phyloP scores from a whole-genome alignment of 805 yeast species.

The Yueomyces sinensis region DNA sequence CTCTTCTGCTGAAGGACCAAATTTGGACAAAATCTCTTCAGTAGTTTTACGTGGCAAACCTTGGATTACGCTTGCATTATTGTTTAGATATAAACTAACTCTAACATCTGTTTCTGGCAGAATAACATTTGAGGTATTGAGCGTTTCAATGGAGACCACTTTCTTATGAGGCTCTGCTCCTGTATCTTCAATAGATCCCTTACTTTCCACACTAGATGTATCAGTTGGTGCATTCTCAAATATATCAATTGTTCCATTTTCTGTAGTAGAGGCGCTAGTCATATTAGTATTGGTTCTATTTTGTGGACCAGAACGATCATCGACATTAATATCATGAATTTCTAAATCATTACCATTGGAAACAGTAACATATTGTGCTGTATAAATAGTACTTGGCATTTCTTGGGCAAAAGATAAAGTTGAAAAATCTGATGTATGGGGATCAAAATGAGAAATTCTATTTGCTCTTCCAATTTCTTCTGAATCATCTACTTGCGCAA shows the following conservation, averaged over 20 bases:
- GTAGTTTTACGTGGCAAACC: constrained; percentile 21
- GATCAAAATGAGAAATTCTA: constrained; percentile 1
- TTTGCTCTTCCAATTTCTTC: neutral
- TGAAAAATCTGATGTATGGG: constrained; percentile 8
- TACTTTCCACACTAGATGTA: constrained; percentile 9
- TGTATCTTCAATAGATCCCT: constrained; percentile 11
- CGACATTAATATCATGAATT: neutral
- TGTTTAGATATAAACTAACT: constrained; percentile 20
- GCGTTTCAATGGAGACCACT: constrained; percentile 22
- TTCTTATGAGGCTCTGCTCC: constrained; percentile 16
- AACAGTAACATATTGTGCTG: constrained; percentile 21
- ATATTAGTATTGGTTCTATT: neutral
- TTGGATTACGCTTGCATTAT: constrained; percentile 6
- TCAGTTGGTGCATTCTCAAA: constrained; percentile 21
- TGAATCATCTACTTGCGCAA: neutral
- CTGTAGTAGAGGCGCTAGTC: neutral
- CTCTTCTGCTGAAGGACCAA: constrained; percentile 19
- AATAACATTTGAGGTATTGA: constrained; percentile 17
- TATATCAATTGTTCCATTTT: neutral
- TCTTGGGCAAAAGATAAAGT: constrained; percentile 21
- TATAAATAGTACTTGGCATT: constrained; percentile 15
- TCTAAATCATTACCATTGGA: constrained; percentile 8
- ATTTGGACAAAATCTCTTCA: constrained; percentile 22
- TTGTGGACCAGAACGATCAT: neutral
- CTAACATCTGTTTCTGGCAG: constrained; percentile 22